These are phyloP conservation scores for Oehlia diaphana DNA, from an alignment of 192 early-diverging fungal genomes.

Conservation along the genomic window DNA sequence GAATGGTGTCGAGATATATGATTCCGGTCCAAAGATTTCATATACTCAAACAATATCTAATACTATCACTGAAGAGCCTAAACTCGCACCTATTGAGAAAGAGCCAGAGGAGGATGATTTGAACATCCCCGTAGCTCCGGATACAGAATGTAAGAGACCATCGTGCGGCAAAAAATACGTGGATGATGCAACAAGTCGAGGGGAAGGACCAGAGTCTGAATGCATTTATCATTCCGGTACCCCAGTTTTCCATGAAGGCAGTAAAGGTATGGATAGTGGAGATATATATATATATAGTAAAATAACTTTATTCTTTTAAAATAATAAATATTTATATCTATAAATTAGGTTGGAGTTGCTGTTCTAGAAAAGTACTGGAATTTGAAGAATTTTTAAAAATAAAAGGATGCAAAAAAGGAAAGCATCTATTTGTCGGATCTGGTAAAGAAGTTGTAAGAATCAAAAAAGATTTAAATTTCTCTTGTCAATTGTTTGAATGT, in stretches of 20 bases:
- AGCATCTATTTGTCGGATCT: conserved; percentile 85
- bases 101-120: conserved; percentile 76
- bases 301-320: neutral
- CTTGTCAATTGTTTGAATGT: neutral
- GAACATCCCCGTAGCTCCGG: conserved; percentile 66
- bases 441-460: conserved; percentile 26
- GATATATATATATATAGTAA: too few species aligned
- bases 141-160: conserved; percentile 81
- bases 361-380: conserved; percentile 90
- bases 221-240: conserved; percentile 89
- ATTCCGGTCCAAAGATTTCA: conserved; percentile 29
- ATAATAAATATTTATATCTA: neutral
- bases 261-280: conserved; percentile 59
- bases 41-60: conserved; percentile 33
- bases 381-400: conserved; percentile 99
- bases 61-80: conserved; percentile 35
- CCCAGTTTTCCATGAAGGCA: conserved; percentile 97
- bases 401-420: conserved; percentile 85
- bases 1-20: conserved; percentile 43
- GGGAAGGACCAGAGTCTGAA: conserved; percentile 45
- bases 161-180: conserved; percentile 73
- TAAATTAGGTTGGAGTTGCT: conserved; percentile 81
- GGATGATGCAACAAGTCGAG: conserved; percentile 57
- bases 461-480: neutral
- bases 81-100: conserved; percentile 55